phyloP scores from a whole-genome alignment of 1,139 yeast genomes.

The Magnusiomyces magnusii region DNA sequence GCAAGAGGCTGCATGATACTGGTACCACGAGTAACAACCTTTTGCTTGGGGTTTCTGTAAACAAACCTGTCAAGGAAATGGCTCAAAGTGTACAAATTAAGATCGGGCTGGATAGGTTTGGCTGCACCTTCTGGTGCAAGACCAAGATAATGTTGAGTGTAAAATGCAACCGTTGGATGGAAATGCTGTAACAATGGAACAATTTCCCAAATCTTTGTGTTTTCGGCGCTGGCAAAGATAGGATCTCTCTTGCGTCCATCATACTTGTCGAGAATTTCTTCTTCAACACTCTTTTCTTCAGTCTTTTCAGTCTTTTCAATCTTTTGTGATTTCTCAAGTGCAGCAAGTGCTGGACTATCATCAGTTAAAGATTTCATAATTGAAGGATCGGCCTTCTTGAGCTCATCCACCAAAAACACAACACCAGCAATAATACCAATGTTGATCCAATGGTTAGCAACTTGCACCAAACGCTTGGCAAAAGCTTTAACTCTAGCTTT shows the following conservation, averaged over 20 bases:
- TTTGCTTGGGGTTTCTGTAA: slow-evolving; percentile 83
- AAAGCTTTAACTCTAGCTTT: slow-evolving; percentile 72
- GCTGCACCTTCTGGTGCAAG: slow-evolving; percentile 42
- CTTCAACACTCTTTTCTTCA: slow-evolving; percentile 26
- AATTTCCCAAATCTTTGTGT: slow-evolving; percentile 82
- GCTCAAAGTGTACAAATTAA: slow-evolving; percentile 76
- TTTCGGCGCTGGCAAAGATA: slow-evolving; percentile 69
- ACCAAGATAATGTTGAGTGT: slow-evolving; percentile 44
- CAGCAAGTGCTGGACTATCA: slow-evolving; percentile 2
- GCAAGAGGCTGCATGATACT: slow-evolving; percentile 98
- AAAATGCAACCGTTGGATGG: slow-evolving; percentile 86
- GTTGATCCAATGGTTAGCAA: slow-evolving; percentile 78
- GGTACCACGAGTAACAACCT: slow-evolving; percentile 62
- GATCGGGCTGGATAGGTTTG: slow-evolving; percentile 64
- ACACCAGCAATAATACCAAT: slow-evolving; percentile 90
- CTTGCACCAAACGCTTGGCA: slow-evolving; percentile 82
- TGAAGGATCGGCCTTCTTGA: slow-evolving; percentile 47
- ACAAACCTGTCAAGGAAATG: slow-evolving; percentile 96
- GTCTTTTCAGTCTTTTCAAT: background rate
- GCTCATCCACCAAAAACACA: slow-evolving; percentile 65
- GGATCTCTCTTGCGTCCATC: slow-evolving; percentile 94
- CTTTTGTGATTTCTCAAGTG: background rate
- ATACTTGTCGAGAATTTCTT: slow-evolving; percentile 37
- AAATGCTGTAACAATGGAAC: slow-evolving; percentile 66
- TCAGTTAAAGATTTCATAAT: slow-evolving; percentile 40